phyloP scores from a whole-genome alignment of 371 early-diverging fungal genomes.

The Basidiobolus heterosporus region DNA sequence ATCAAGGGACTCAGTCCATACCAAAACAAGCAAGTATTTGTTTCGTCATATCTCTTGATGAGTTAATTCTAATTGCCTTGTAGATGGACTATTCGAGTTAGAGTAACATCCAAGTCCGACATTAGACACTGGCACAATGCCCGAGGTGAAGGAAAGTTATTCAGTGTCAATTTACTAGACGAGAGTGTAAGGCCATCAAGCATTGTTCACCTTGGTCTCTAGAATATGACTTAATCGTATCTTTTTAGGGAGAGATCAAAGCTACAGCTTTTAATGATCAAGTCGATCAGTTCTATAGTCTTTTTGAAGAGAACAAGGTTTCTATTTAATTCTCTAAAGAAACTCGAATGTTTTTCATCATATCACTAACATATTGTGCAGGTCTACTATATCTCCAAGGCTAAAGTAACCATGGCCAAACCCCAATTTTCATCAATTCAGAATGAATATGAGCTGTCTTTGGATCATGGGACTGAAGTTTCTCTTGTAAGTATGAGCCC shows the following conservation, averaged over 20 bases:
- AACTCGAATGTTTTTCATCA: not conserved
- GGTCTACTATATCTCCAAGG: constrained; percentile 72
- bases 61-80: constrained; percentile 9
- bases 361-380: constrained; percentile 3
- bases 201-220: not conserved
- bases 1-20: constrained; percentile 42
- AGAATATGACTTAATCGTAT: not conserved
- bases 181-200: constrained; percentile 33
- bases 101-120: constrained; percentile 66
- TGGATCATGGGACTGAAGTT: constrained; percentile 53
- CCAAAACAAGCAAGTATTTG: constrained; percentile 33
- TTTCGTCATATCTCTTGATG: not conserved
- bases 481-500: constrained; percentile 20
- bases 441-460: constrained; percentile 83
- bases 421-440: constrained; percentile 63
- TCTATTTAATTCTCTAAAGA: not conserved
- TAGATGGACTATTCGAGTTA: constrained; percentile 85
- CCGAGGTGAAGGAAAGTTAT: constrained; percentile 71
- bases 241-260: constrained; percentile 64
- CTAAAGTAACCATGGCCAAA: constrained; percentile 69
- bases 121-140: constrained; percentile 68
- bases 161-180: constrained; percentile 76
- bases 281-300: constrained; percentile 50
- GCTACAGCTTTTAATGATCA: constrained; percentile 79
- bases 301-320: constrained; percentile 60